These are phyloP conservation scores for Trametes elegans DNA, from an alignment of 768 basidiomycete species.

Conservation along the genomic window DNA sequence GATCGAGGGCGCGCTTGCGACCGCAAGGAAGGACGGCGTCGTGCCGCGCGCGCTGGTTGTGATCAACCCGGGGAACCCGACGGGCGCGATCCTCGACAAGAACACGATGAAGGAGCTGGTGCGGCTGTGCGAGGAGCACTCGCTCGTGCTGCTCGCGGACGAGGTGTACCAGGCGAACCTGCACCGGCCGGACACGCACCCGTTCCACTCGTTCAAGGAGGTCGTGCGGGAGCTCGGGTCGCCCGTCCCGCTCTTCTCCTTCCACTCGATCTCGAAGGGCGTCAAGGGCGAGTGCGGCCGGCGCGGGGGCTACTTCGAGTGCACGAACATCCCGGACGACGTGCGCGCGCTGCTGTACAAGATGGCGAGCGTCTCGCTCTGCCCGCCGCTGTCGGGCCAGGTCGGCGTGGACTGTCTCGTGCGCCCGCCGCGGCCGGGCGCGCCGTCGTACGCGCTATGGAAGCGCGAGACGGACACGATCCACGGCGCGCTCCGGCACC, in stretches of 20 bases:
- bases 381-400: conserved; percentile 88
- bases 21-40: conserved; percentile 60
- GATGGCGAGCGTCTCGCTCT: conserved; percentile 88
- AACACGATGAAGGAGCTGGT: conserved; percentile 73
- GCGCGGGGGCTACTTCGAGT: conserved; percentile 97
- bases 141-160: conserved; percentile 89
- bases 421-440: conserved; percentile 78
- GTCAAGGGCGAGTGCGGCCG: conserved; percentile 95
- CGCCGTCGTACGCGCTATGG: conserved; percentile 77
- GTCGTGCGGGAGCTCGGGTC: conserved; percentile 65
- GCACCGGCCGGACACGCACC: conserved; percentile 60
- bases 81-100: conserved; percentile 78
- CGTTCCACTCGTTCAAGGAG: conserved; percentile 95
- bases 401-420: conserved; percentile 89
- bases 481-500: conserved; percentile 67
- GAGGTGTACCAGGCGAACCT: conserved; percentile 99
- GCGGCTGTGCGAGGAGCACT: conserved; percentile 80
- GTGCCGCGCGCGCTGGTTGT: conserved; percentile 85
- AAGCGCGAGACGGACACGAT: conserved; percentile 80
- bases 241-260: conserved; percentile 83
- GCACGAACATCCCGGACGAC: conserved; percentile 74
- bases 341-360: conserved; percentile 91
- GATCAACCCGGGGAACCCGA: conserved; percentile 99
- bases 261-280: conserved; percentile 98
- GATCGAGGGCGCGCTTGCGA: conserved; percentile 64